A percentile compares a stretch with the other conserved stretches of the same genome.
These are phyloP conservation scores for Talaromyces sp. DNA, from an alignment of 2,329 filamentous ascomycete species.

Conservation along the genomic window DNA sequence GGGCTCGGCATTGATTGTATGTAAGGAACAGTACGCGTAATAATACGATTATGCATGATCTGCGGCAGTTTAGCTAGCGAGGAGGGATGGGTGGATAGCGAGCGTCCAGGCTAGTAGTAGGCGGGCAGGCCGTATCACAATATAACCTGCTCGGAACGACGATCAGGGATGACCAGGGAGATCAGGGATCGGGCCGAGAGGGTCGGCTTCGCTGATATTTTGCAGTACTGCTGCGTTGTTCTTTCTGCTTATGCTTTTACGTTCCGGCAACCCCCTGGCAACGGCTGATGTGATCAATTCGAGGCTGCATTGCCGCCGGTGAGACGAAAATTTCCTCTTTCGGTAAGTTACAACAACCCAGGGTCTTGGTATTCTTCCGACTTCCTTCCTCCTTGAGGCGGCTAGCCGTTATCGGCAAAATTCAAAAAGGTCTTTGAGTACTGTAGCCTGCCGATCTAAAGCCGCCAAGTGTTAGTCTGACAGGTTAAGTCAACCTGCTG, in stretches of 20 bases:
- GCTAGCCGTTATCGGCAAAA: not conserved
- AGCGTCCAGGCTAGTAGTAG: not conserved
- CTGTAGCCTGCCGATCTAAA: not conserved
- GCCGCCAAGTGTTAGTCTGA: not conserved
- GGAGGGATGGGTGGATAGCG: not conserved
- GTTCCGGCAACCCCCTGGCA: not conserved
- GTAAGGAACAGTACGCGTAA: not conserved
- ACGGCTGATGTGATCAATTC: not conserved
- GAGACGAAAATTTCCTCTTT: not conserved
- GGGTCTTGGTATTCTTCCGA: not conserved
- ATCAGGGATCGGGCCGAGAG: not conserved
- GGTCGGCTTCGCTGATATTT: not conserved
- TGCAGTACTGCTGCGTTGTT: not conserved
- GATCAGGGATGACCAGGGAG: not conserved
- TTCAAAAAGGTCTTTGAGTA: not conserved
- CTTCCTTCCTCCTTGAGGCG: not conserved
- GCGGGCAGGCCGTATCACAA: not conserved
- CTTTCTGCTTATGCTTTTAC: not conserved
- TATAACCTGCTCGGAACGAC: not conserved
- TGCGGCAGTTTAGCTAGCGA: not conserved
- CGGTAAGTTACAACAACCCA: not conserved
- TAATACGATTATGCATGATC: not conserved
- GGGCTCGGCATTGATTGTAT: not conserved
- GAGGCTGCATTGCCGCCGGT: no score
- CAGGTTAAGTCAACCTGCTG: not conserved